These are phyloP conservation scores for Solanum chiquidenum DNA, from an alignment of 257 asterid genomes.

Conservation along the genomic window DNA sequence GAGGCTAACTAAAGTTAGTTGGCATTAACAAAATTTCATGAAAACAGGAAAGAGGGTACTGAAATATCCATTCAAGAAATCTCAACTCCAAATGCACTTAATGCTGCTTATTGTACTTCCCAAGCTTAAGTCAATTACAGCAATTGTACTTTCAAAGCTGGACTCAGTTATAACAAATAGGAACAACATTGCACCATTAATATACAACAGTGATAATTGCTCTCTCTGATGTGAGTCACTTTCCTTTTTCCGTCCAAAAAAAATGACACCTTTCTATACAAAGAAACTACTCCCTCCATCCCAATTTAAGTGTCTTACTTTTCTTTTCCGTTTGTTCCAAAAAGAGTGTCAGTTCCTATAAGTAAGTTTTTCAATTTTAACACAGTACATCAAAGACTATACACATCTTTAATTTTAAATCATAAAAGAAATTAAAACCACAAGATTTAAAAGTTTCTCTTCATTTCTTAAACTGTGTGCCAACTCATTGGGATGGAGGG, in stretches of 20 bases:
- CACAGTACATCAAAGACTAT: neutral
- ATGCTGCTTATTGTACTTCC: neutral
- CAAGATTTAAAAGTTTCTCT: no score
- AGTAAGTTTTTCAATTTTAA: neutral
- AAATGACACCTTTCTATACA: neutral
- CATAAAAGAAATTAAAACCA: no score
- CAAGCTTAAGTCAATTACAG: neutral
- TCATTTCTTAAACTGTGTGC: neutral
- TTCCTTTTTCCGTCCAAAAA: neutral
- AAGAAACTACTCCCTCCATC: neutral
- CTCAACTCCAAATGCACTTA: neutral
- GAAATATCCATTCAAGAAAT: neutral
- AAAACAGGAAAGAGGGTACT: neutral
- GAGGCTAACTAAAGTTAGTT: neutral
- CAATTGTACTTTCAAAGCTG: neutral
- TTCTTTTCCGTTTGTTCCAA: neutral
- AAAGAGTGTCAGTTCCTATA: neutral
- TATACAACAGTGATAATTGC: neutral
- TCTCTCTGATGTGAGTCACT: neutral
- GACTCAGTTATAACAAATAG: neutral
- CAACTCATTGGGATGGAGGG: neutral
- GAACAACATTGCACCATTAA: neutral
- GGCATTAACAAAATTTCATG: neutral
- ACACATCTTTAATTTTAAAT: neutral
- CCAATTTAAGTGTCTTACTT: neutral